Evolutionary conservation across 495 filamentous ascomycete genomes (phyloP), one percentile per base, ranked within the genome.

Genomic region (Trichoderma virens): DNA sequence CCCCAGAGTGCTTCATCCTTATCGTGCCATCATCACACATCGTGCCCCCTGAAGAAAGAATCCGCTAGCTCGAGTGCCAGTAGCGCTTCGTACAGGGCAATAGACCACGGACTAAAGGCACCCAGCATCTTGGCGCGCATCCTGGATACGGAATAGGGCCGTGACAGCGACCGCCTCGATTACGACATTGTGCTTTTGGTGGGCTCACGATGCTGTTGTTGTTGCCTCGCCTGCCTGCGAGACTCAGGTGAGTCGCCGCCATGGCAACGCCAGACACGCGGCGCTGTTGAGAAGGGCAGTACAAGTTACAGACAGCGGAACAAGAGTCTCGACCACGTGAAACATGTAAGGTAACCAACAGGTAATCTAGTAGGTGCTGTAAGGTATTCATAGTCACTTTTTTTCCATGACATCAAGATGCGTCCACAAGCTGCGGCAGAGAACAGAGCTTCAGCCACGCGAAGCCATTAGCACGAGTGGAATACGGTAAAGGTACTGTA

Each of bases 141-240:
- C 11, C 51, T 56, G 51, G 51, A 56, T 28, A n/a, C 25, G 51
- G 51, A 8, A 56, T 56, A 56, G 51, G 41, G 51, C 51, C 25
- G 51, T 56, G 23, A 27, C 25, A n/a, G 51, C 25, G 51, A 56
- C 51, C 23, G 25, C 14, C 51, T 56, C 51, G 23, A 56, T 56
- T 56, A 56, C 51, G 51, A 56, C 51, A 56, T 56, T 27, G 51
- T 56, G 51, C 51, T 56, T 56, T 56, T 14, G 51, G 51, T 16
- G 51, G 51, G 51, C n/a, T 56, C 51, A 56, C 51, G 51, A 56
- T 27, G 23, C 8, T 20, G n/a, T 51, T 51, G 23, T 51, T 25
- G 45, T 51, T 25, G 45, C 45, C 45, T n/a, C n/a, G n/a, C n/a
- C n/a, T n/a, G n/a, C n/a, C n/a, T n/a, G n/a, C n/a, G n/a, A n/a